Evolutionary conservation across 495 filamentous ascomycete species (phyloP), one percentile per base, ranked within the genome.

Genomic region (Penicillium taxi): DNA sequence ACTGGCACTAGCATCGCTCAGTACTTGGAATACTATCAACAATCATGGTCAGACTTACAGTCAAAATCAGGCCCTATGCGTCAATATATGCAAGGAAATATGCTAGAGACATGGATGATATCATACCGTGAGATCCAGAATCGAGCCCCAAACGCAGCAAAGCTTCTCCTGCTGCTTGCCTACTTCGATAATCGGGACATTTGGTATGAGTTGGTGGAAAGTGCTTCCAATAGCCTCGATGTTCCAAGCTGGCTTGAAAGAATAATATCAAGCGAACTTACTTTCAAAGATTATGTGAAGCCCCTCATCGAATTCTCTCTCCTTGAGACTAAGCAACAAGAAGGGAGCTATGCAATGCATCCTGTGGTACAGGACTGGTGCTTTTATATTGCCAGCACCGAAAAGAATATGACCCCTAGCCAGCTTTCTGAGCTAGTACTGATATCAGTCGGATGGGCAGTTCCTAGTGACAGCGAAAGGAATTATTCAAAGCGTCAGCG

Each of bases 111-210:
- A 39, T 73, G 66, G 66, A 41, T 58, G 26, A 55, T 72, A 32
- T 69, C 61, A 21, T 67, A 62, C 41, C 32, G 53, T 32, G 49
- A 60, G 21, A 53, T 74, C 16, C 46, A 55, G 33, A 54, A 56
- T 28, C 50, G 45, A 17, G 58, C 61, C 42, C 16, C 35, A 3
- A 35, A 41, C 12, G 48, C 67, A 20, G 65, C 32, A 13, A 30
- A 57, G 5, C 48, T 73, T 17, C 53, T 75, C 15, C 41, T 55
- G 5, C 38, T 71, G 3, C 68, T 65, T 60, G 64, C 66, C 36
- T 64, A 46, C 37, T 68, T 35, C 8, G 60, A 70, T 42, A 70
- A 68, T 43, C 62, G 66, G 41, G 67, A 74, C 53, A 51, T 72
- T 23, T 72, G 66, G 69, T 70, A 58, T 41, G 61, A 70, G 37